Evolutionary conservation across 2,329 filamentous ascomycete genomes (phyloP).

Genomic region (Fusarium sp.): DNA sequence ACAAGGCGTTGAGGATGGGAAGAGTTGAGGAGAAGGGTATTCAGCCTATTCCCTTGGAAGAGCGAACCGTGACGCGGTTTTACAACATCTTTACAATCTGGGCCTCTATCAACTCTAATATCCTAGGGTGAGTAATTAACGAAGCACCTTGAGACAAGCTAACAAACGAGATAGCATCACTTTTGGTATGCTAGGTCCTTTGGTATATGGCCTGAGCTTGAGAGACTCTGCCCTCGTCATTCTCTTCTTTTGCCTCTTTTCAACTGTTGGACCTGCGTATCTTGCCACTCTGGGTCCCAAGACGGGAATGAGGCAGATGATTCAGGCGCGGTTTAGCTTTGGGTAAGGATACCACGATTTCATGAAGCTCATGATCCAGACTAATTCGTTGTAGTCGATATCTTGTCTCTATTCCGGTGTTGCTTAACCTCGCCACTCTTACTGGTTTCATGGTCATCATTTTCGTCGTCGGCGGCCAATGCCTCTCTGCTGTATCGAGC

Average conservation of each 20-base stretch:
- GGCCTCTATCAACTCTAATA: constrained; percentile 65
- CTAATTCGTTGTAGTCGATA: constrained; percentile 60
- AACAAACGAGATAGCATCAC: constrained; percentile 62
- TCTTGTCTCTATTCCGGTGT: constrained; percentile 70
- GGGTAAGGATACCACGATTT: constrained; percentile 57
- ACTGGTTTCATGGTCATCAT: constrained; percentile 76
- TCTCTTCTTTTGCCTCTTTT: constrained; percentile 73
- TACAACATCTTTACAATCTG: constrained; percentile 65
- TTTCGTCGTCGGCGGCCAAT: constrained; percentile 73
- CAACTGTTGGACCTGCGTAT: constrained; percentile 68
- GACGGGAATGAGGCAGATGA: constrained; percentile 77
- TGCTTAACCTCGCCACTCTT: constrained; percentile 75
- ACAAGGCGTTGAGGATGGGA: constrained; percentile 55
- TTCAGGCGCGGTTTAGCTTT: constrained; percentile 75
- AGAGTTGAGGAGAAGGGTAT: constrained; percentile 63
- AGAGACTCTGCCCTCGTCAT: constrained; percentile 72
- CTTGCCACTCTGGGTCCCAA: constrained; percentile 72
- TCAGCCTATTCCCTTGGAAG: constrained; percentile 59
- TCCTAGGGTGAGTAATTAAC: constrained; percentile 57
- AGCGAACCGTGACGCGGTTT: constrained; percentile 59
- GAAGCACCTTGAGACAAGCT: constrained; percentile 1
- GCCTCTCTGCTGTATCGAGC: constrained; percentile 67
- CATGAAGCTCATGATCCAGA: not conserved
- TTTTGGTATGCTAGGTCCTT: constrained; percentile 74
- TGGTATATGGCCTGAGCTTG: constrained; percentile 68